These are phyloP conservation scores for Niebla homalea DNA, from an alignment of 495 filamentous ascomycete species.

Conservation along the genomic window DNA sequence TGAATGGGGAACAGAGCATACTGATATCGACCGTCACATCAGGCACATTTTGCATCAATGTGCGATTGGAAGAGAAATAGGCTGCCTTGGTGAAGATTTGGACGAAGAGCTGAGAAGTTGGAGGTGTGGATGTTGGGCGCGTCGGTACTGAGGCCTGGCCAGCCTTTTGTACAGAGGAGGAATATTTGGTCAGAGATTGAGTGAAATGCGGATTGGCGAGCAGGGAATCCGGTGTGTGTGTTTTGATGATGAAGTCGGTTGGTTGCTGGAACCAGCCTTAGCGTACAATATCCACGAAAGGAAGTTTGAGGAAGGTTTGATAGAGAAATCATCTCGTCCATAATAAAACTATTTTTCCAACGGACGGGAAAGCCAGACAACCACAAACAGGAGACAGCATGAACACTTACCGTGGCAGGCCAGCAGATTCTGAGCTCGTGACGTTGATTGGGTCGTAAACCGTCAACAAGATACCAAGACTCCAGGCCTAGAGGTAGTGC, in stretches of 20 bases:
- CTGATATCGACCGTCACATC: conserved; percentile 69
- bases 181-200: conserved; percentile 49
- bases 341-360: not conserved
- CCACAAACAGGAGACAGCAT: not conserved
- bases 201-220: conserved; percentile 43
- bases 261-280: conserved; percentile 52
- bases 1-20: conserved; percentile 16
- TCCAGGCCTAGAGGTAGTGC: conserved; percentile 42
- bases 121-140: conserved; percentile 19
- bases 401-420: conserved; percentile 67
- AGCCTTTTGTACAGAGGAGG: conserved; percentile 23
- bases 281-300: not conserved
- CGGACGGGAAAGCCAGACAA: too few species aligned
- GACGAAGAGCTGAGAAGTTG: conserved; percentile 50
- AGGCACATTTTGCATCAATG: conserved; percentile 64
- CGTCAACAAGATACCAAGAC: conserved; percentile 74
- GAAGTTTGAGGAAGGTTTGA: not conserved
- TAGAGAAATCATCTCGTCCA: not conserved
- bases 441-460: conserved; percentile 55
- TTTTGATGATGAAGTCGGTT: conserved; percentile 59
- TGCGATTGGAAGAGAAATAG: conserved; percentile 60
- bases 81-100: conserved; percentile 65
- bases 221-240: conserved; percentile 28
- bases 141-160: conserved; percentile 4
- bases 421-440: conserved; percentile 94